Percentiles rank a stretch among this genome's conserved stretches.
phyloP scores from a whole-genome alignment of 2,329 filamentous ascomycete genomes.

The Lojkania enalia region DNA sequence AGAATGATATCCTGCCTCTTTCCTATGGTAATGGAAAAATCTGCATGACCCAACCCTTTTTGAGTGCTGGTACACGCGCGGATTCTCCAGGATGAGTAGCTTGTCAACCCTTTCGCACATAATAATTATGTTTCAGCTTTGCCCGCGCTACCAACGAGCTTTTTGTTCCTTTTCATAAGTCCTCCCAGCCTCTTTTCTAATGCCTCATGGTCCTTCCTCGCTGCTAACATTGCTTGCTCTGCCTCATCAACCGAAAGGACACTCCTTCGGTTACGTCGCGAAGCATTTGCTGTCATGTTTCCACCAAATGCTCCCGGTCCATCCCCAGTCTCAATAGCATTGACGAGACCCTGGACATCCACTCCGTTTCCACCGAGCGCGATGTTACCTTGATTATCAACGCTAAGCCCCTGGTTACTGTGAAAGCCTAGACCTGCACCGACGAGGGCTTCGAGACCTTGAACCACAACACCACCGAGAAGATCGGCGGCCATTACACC shows the following conservation, averaged over 20 bases:
- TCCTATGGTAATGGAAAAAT: too few species aligned
- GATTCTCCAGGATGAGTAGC: too few species aligned
- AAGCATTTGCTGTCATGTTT: not conserved
- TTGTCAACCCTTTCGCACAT: too few species aligned
- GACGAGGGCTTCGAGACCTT: slow-evolving; percentile 41
- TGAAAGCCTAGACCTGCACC: slow-evolving; percentile 34
- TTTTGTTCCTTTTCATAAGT: slow-evolving; percentile 44
- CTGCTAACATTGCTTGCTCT: slow-evolving; percentile 39
- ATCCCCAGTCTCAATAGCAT: slow-evolving; percentile 24
- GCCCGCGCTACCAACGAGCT: slow-evolving; percentile 20
- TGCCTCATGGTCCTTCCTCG: slow-evolving; percentile 41
- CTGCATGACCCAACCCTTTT: too few species aligned
- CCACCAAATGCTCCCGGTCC: slow-evolving; percentile 16
- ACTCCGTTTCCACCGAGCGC: slow-evolving; percentile 18
- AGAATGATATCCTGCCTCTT: too few species aligned
- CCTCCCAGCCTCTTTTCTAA: slow-evolving; percentile 41
- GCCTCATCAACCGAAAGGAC: slow-evolving; percentile 42
- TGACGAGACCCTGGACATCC: slow-evolving; percentile 31
- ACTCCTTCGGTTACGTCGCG: slow-evolving; percentile 24
- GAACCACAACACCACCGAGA: slow-evolving; percentile 40
- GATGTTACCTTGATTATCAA: slow-evolving; percentile 28
- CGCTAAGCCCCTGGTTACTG: slow-evolving; percentile 23
- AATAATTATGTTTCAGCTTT: too few species aligned
- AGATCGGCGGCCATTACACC: slow-evolving; percentile 39
- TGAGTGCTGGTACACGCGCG: too few species aligned